Evolutionary conservation across 257 asterid species (phyloP).

Genomic region (Salvia rosmarinus): DNA sequence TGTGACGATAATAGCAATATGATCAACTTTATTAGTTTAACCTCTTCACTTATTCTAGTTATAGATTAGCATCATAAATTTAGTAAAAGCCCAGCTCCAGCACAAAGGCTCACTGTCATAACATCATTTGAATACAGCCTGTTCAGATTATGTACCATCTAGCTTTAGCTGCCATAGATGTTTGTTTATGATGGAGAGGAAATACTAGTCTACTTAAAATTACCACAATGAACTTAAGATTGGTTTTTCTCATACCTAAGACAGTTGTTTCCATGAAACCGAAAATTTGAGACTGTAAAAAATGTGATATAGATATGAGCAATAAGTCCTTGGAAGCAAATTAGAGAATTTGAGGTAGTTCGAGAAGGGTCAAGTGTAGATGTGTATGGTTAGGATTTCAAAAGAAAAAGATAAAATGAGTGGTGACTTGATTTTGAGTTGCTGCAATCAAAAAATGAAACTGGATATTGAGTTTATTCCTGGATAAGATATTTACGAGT

Average conservation of each 20-base stretch:
- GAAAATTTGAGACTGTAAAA: neutral
- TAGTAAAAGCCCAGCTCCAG: no score
- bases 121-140: no score
- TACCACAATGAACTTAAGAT: neutral
- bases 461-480: neutral
- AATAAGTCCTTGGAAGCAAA: neutral
- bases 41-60: no score
- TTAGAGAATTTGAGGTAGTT: neutral
- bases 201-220: neutral
- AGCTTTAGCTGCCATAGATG: no score
- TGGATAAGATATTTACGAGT: neutral
- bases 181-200: no score
- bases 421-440: neutral
- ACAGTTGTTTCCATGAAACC: no score
- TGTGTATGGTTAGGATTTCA: neutral
- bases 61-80: no score
- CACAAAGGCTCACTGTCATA: no score
- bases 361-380: neutral
- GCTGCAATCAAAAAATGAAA: neutral
- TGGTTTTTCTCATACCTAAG: neutral
- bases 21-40: no score
- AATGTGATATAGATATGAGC: neutral
- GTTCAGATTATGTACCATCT: no score
- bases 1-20: neutral
- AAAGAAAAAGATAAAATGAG: neutral